phyloP scores from a whole-genome alignment of 768 basidiomycete species.

The Suillus ampliporus region DNA sequence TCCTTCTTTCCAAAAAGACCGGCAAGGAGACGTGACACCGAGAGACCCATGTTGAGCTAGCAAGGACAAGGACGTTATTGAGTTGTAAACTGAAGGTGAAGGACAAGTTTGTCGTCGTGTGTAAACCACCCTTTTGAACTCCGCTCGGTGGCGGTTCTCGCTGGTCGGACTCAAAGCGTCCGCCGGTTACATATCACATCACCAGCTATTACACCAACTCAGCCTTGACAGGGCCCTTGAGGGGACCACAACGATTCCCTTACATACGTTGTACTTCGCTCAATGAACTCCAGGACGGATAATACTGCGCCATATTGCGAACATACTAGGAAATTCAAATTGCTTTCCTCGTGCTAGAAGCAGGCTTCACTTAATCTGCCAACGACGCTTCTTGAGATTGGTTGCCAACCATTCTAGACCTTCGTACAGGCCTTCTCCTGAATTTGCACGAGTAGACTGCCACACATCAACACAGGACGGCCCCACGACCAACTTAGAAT shows the following conservation, averaged over 20 bases:
- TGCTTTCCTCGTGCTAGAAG: neutral
- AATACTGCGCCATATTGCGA: neutral
- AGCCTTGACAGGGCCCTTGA: neutral
- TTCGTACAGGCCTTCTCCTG: constrained; percentile 96
- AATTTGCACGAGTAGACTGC: constrained; percentile 81
- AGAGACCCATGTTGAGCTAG: constrained; percentile 72
- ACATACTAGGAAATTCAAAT: neutral
- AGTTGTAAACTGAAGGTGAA: constrained; percentile 35
- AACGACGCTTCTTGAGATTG: constrained; percentile 88
- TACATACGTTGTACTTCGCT: too few relatives aligned
- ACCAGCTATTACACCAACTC: neutral
- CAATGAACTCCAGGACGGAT: neutral
- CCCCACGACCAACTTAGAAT: neutral
- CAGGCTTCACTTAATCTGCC: neutral
- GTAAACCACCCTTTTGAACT: constrained; percentile 39
- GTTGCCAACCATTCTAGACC: constrained; percentile 97
- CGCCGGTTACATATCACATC: constrained; percentile 1
- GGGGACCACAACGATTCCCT: neutral
- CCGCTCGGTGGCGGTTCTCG: constrained; percentile 32
- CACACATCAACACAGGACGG: constrained; percentile 4
- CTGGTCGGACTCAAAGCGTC: neutral
- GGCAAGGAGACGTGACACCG: constrained; percentile 74
- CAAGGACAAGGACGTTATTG: constrained; percentile 38
- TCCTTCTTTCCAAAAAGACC: constrained; percentile 98
- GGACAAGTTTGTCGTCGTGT: constrained; percentile 42